These are phyloP conservation scores for Rhamnella rubrinervis DNA, from an alignment of 331 rosid genomes.

Conservation along the genomic window DNA sequence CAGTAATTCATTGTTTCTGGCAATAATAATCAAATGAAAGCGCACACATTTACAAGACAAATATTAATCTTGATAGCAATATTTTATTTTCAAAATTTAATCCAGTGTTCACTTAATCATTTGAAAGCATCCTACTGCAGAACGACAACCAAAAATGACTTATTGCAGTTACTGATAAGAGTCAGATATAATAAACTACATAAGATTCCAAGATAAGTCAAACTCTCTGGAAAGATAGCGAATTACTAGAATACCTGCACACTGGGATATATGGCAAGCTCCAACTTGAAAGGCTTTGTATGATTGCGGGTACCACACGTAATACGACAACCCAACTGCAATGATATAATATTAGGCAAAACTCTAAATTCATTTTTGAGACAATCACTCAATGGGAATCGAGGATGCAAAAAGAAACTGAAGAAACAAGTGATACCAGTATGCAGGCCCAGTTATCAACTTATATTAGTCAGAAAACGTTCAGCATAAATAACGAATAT, in stretches of 20 bases:
- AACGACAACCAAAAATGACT: neutral
- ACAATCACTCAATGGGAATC: neutral
- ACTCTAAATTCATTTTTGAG: neutral
- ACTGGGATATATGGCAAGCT: constrained; percentile 82
- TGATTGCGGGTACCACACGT: constrained; percentile 67
- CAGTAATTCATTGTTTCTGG: no score
- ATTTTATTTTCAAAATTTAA: neutral
- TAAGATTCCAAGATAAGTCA: neutral
- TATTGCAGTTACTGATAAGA: neutral
- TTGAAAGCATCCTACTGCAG: constrained; percentile 1
- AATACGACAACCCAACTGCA: constrained; percentile 92
- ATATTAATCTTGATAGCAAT: no score
- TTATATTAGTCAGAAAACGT: constrained; percentile 15
- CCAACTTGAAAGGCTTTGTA: constrained; percentile 81
- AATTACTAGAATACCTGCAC: constrained; percentile 60
- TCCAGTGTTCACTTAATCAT: neutral
- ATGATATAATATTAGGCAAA: constrained; percentile 26
- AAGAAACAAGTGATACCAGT: neutral
- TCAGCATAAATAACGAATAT: constrained; percentile 11
- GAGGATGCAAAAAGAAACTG: neutral
- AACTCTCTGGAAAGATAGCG: constrained; percentile 9
- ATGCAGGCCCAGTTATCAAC: constrained; percentile 24
- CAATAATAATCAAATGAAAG: no score
- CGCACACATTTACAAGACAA: no score
- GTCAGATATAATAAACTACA: neutral